These are phyloP conservation scores for Pythium utonaiense DNA, from an alignment of 352 stramenopile species.

Conservation along the genomic window DNA sequence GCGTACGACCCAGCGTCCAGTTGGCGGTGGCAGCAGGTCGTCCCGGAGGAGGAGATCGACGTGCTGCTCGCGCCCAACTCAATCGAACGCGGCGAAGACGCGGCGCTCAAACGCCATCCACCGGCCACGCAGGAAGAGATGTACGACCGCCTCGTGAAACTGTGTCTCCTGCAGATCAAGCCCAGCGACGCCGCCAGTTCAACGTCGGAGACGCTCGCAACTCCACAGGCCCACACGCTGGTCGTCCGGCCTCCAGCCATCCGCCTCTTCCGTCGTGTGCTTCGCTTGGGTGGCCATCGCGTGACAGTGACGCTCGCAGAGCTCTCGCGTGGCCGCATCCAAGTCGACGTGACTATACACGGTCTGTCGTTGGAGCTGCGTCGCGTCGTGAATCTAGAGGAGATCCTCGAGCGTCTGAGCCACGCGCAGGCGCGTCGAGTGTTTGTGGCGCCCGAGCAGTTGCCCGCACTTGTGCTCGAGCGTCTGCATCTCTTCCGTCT, in stretches of 20 bases:
- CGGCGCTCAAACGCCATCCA: conserved; percentile 25
- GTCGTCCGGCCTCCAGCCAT: conserved; percentile 45
- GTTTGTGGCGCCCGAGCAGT: conserved; percentile 28
- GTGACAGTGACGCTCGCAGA: conserved; percentile 61
- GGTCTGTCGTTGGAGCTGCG: conserved; percentile 17
- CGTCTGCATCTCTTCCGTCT: conserved; percentile 50
- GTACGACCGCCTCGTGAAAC: conserved; percentile 54
- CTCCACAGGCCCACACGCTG: conserved; percentile 24
- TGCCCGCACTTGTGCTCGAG: conserved; percentile 54
- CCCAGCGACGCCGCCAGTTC: neutral
- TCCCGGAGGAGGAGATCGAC: conserved; percentile 59
- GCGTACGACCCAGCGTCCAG: conserved; percentile 57
- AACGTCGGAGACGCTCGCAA: neutral
- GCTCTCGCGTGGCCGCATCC: conserved; percentile 49
- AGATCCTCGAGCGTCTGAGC: conserved; percentile 48
- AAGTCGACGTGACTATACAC: conserved; percentile 60
- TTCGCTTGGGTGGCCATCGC: conserved; percentile 42
- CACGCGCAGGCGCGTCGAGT: conserved; percentile 26
- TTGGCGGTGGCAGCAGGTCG: conserved; percentile 45
- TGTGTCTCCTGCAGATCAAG: conserved; percentile 43
- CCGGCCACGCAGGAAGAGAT: conserved; percentile 49
- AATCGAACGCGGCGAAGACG: conserved; percentile 34
- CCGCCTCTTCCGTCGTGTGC: conserved; percentile 47
- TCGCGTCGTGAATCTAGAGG: conserved; percentile 45
- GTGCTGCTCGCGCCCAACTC: conserved; percentile 61